Conservation (phyloP, 192 early-diverging fungal genomes). For the Endogone sp. region DNA sequence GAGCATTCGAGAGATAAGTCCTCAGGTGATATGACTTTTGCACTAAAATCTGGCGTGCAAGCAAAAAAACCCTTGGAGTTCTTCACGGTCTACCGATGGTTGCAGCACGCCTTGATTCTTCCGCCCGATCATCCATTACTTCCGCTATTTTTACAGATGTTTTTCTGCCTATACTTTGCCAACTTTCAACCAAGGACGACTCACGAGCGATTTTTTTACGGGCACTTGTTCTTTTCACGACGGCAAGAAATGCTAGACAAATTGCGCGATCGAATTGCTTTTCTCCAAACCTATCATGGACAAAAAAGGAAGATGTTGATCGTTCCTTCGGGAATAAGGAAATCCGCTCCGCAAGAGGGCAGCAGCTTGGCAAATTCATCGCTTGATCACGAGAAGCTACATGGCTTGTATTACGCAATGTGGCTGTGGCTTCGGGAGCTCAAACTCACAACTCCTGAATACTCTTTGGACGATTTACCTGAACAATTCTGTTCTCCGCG, state of each 20-base stretch:
- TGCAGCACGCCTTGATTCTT: conserved; percentile 40
- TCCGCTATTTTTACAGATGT: conserved; percentile 43
- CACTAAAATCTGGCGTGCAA: background rate
- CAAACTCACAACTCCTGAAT: conserved; percentile 16
- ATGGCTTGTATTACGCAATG: conserved; percentile 41
- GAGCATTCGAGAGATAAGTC: background rate
- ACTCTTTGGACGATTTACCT: conserved; percentile 25
- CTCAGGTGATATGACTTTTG: background rate
- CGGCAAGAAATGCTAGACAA: conserved; percentile 27
- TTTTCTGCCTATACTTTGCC: conserved; percentile 46
- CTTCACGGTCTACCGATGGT: conserved; percentile 45
- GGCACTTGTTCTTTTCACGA: conserved; percentile 32
- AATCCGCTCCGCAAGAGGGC: conserved; percentile 13
- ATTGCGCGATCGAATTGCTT: conserved; percentile 32
- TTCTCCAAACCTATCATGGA: conserved; percentile 32
- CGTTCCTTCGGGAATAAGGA: background rate
- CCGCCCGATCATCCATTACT: conserved; percentile 35
- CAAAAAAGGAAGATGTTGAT: too few species aligned
- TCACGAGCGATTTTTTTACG: conserved; percentile 21
- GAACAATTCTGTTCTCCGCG: conserved; percentile 22
- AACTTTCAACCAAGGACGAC: conserved; percentile 15
- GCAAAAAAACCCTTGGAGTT: conserved; percentile 17
- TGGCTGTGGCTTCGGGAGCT: conserved; percentile 43
- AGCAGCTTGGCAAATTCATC: conserved; percentile 1
- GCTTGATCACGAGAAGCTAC: conserved; percentile 19